These are phyloP conservation scores for Tolypocladium pustulatum DNA, from an alignment of 2,329 filamentous ascomycete genomes.

Conservation along the genomic window DNA sequence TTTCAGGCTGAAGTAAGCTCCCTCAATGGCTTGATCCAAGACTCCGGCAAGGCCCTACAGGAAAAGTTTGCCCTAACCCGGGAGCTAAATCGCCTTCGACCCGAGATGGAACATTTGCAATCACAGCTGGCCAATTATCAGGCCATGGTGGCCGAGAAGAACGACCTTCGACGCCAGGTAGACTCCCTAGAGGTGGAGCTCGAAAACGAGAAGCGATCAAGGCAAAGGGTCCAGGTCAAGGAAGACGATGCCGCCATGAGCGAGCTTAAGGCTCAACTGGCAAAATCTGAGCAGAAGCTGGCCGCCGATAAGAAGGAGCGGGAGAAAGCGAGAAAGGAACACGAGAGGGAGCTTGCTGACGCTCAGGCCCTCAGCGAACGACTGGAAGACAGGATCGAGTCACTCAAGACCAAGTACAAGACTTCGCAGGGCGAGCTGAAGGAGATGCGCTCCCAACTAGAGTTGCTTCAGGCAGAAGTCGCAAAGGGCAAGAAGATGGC, in stretches of 20 bases:
- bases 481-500: constrained; percentile 18
- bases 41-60: constrained; percentile 58
- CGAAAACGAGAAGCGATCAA: constrained; percentile 56
- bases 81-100: constrained; percentile 41
- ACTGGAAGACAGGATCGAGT: constrained; percentile 60
- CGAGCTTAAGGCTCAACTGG: constrained; percentile 26
- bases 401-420: constrained; percentile 59
- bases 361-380: constrained; percentile 51
- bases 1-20: constrained; percentile 59
- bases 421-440: constrained; percentile 64
- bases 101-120: constrained; percentile 45
- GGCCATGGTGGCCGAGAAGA: constrained; percentile 64
- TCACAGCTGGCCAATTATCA: constrained; percentile 51
- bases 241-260: constrained; percentile 29
- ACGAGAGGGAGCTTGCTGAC: constrained; percentile 46
- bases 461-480: constrained; percentile 30
- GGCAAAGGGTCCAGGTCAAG: constrained; percentile 18
- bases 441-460: constrained; percentile 35
- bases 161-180: constrained; percentile 68
- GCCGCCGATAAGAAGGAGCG: constrained; percentile 32
- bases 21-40: constrained; percentile 54
- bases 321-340: constrained; percentile 32
- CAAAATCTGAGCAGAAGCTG: constrained; percentile 25
- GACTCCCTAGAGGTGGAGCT: constrained; percentile 70
- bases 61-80: constrained; percentile 44